phyloP scores from a whole-genome alignment of 495 filamentous ascomycete genomes.

The Cladorrhinum samala region DNA sequence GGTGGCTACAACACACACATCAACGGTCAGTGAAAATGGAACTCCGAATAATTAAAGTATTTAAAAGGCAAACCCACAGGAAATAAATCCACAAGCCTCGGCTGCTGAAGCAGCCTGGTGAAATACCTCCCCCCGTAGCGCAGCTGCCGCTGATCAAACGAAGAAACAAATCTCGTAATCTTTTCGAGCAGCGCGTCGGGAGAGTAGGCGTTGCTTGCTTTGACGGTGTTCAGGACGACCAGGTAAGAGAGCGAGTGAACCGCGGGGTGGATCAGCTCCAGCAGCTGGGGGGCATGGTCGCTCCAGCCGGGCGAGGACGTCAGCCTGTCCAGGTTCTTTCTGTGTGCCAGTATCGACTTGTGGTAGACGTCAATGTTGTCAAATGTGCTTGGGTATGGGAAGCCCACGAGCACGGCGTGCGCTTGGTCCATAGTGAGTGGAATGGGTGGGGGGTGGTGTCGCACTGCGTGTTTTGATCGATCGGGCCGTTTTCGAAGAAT shows the following conservation, averaged over 20 bases:
- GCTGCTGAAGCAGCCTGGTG: conserved; percentile 18
- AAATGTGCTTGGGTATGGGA: conserved; percentile 27
- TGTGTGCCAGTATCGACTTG: conserved; percentile 24
- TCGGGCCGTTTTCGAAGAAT: background rate
- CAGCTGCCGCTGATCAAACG: conserved; percentile 42
- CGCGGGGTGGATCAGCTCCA: conserved; percentile 32
- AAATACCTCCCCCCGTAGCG: conserved; percentile 34
- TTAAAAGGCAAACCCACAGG: conserved; percentile 36
- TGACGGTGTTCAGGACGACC: conserved; percentile 25
- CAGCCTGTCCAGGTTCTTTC: conserved; percentile 26
- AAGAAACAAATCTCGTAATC: conserved; percentile 34
- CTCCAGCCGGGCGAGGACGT: conserved; percentile 11
- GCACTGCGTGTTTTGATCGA: too few species aligned
- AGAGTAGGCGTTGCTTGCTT: background rate
- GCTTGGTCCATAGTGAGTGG: conserved; percentile 29
- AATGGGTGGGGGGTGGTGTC: background rate
- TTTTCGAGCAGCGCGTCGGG: conserved; percentile 27
- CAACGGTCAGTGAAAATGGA: too few species aligned
- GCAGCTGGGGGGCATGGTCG: conserved; percentile 19
- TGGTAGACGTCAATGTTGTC: conserved; percentile 24
- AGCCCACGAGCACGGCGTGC: conserved; percentile 33
- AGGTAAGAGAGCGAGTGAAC: conserved; percentile 42
- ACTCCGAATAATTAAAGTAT: too few species aligned
- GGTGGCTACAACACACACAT: conserved; percentile 39
- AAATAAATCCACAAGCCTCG: conserved; percentile 20